Base-by-base conservation (phyloP, 768 basidiomycete genomes). In the Kwoniella dejecticola region DNA sequence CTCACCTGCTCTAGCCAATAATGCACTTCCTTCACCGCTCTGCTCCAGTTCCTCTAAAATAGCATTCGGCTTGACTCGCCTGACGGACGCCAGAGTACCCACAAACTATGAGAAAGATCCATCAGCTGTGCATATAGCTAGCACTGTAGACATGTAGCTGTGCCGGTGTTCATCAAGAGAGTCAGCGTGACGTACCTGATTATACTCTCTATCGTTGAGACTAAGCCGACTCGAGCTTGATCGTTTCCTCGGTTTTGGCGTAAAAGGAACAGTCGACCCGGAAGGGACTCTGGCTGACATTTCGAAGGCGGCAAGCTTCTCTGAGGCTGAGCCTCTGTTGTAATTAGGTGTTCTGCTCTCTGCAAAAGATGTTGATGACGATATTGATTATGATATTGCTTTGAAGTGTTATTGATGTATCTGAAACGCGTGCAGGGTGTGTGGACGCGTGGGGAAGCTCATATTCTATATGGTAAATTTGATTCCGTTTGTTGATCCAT, bases 41-140 rank as follows among this genome's bases (percentile, higher is more conserved):
- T 67, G 62, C 29, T 78, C 76, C 31, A 78, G 48, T 53, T 76
- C 77, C 36, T 74, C 72, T 19, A 72, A 27, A 3, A 78, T 75
- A 21, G 58, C 62, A 42, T 64, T 69, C 8, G 70, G 64, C 23
- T 61, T 53, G 19, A 74, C 71, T 46, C 73, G 74, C 24, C 77
- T 55, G 5, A 73, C 72, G 1, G 74, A 74, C 29, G 77, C 77
- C 2, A 78, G 52, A 3, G 74, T 78, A 7, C 64, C 69, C 17
- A 70, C 71, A 27, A 75, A 69, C 73, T 76, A 26, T 17, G 31
- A 26, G 33, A 27, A 21, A 1, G 21, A 36, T 10, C 2, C 4
- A 54, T 52, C 38, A 60, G 58, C 58, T 30, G 29, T n/a, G n/a
- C 12, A 38, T 38, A 38, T 8, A 38, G 36, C 36, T 38, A n/a